Evolutionary conservation across 1,284 basidiomycete genomes (phyloP).

Genomic region (Irpex lacteus): DNA sequence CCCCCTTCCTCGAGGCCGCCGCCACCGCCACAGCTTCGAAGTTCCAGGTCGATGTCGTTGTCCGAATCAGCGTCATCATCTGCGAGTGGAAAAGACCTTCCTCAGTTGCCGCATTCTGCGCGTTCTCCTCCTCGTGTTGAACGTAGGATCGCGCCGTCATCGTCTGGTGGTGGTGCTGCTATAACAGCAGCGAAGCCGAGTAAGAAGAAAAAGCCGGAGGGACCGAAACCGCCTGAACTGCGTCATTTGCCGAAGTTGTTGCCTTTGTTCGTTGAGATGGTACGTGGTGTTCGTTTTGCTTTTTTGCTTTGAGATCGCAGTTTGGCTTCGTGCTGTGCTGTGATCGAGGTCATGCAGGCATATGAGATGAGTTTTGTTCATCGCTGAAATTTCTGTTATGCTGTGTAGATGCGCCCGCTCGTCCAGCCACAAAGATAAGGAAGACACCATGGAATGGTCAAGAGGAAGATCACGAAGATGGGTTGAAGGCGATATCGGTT

Average conservation of each 20-base stretch:
- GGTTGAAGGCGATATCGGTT: background rate
- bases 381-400: background rate
- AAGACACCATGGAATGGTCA: background rate
- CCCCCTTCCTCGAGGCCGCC: conserved; percentile 6
- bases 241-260: conserved; percentile 73
- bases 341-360: background rate
- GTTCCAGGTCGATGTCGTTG: conserved; percentile 8
- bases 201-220: conserved; percentile 34
- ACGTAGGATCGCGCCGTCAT: background rate
- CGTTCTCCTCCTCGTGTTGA: background rate
- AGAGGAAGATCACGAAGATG: background rate
- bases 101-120: conserved; percentile 12
- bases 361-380: background rate
- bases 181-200: too few species aligned
- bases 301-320: background rate
- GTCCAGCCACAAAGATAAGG: conserved; percentile 23
- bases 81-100: background rate
- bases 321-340: too few species aligned
- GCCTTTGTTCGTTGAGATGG: conserved; percentile 88
- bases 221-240: conserved; percentile 74
- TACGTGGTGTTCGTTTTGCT: conserved; percentile 35
- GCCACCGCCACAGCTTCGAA: conserved; percentile 6
- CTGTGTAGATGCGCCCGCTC: conserved; percentile 35
- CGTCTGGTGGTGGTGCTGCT: too few species aligned
- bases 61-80: background rate